phyloP scores from a whole-genome alignment of 192 early-diverging fungal species.

The Gonapodya sp. region DNA sequence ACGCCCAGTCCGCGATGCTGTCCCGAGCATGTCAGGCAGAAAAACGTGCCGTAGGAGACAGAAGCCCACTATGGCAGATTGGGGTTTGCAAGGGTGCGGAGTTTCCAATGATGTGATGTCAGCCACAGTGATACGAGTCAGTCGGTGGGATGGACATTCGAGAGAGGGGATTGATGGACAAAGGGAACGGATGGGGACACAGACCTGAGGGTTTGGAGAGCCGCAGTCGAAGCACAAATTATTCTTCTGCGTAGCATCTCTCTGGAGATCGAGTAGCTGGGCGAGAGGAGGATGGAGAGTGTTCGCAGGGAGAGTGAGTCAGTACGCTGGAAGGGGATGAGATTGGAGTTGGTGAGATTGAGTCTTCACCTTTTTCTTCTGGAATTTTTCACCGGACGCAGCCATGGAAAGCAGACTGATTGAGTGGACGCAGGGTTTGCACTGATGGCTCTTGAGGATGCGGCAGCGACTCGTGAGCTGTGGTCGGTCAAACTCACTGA shows the following conservation, averaged over 20 bases:
- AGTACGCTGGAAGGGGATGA: not conserved
- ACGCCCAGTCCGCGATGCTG: conserved; percentile 48
- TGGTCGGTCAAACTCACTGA: no score
- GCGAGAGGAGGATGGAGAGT: not conserved
- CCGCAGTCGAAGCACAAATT: conserved; percentile 80
- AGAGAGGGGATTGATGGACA: not conserved
- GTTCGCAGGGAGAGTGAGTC: not conserved
- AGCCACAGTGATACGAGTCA: not conserved
- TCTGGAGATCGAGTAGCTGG: conserved; percentile 6
- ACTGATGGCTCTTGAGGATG: not conserved
- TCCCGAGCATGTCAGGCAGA: conserved; percentile 52
- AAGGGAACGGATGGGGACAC: not conserved
- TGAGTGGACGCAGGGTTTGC: not conserved
- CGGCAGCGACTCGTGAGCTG: no score
- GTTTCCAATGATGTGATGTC: no score
- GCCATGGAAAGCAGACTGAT: no score
- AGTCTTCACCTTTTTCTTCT: not conserved
- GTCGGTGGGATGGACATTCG: not conserved
- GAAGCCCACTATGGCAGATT: conserved; percentile 74
- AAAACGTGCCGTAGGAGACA: conserved; percentile 88
- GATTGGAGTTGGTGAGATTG: not conserved
- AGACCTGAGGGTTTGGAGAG: conserved; percentile 42
- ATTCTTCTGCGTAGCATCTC: not conserved
- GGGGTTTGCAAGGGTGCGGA: not conserved
- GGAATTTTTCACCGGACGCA: not conserved